Evolutionary conservation across 306 rosid genomes (phyloP).

Genomic region (Prunus dulcis): DNA sequence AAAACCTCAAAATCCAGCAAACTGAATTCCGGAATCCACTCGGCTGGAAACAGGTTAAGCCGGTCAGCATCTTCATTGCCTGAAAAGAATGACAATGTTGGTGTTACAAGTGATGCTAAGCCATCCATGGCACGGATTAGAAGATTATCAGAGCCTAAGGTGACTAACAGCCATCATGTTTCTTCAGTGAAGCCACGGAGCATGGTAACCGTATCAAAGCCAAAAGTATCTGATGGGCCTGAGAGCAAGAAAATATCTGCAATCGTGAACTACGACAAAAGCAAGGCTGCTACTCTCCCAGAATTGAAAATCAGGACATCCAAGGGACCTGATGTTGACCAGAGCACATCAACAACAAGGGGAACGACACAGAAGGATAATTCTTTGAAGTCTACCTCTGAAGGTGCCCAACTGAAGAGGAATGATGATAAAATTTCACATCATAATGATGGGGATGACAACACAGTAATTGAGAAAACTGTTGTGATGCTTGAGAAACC

Average conservation of each 20-base stretch:
- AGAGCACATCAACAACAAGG: conserved; percentile 42
- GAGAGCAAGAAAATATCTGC: conserved; percentile 83
- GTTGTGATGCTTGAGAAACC: conserved; percentile 80
- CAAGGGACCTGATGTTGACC: conserved; percentile 48
- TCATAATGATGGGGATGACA: conserved; percentile 52
- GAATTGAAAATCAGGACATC: conserved; percentile 86
- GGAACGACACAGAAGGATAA: conserved; percentile 46
- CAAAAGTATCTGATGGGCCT: conserved; percentile 49
- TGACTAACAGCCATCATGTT: conserved; percentile 43
- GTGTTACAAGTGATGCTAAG: conserved; percentile 55
- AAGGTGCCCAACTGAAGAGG: conserved; percentile 44
- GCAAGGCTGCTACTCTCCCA: conserved; percentile 84
- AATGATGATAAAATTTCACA: conserved; percentile 34
- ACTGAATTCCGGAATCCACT: conserved; percentile 47
- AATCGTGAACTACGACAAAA: conserved; percentile 71
- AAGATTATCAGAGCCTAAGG: conserved; percentile 92
- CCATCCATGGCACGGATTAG: conserved; percentile 75
- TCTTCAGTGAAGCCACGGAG: conserved; percentile 48
- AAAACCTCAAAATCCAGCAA: conserved; percentile 67
- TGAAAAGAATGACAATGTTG: conserved; percentile 63
- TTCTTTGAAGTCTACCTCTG: conserved; percentile 39
- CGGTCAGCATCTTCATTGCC: conserved; percentile 76
- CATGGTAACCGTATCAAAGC: conserved; percentile 39
- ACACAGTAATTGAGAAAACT: conserved; percentile 77
- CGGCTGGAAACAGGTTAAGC: conserved; percentile 56